Conservation (phyloP, 345 rosid species). For the Luvunga scandens region DNA sequence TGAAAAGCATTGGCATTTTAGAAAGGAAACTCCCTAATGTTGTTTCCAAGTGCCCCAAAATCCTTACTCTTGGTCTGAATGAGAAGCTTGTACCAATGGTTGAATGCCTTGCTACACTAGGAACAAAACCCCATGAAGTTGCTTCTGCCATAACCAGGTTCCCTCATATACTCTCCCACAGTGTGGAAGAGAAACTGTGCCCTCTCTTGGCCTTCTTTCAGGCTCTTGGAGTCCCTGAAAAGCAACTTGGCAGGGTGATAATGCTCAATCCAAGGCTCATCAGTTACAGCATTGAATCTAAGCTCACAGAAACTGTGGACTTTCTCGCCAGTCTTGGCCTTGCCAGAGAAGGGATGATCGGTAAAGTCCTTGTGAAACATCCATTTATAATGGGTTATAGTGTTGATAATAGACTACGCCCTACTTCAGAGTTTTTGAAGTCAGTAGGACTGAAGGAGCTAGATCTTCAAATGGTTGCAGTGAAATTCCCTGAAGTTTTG, state of each 20-base stretch:
- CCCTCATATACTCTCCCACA: conserved; percentile 71
- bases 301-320: conserved; percentile 48
- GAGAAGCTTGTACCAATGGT: conserved; percentile 75
- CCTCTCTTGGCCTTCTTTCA: conserved; percentile 85
- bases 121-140: conserved; percentile 52
- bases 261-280: conserved; percentile 70
- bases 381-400: conserved; percentile 78
- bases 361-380: conserved; percentile 57
- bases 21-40: conserved; percentile 67
- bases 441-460: conserved; percentile 46
- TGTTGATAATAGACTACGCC: conserved; percentile 52
- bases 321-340: conserved; percentile 66
- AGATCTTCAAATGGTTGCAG: conserved; percentile 46
- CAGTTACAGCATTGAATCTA: conserved; percentile 75
- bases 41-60: conserved; percentile 69
- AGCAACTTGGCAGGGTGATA: conserved; percentile 65
- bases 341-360: conserved; percentile 54
- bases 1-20: conserved; percentile 58
- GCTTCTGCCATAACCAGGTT: conserved; percentile 66
- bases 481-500: conserved; percentile 64
- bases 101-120: conserved; percentile 53
- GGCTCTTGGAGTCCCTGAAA: conserved; percentile 67
- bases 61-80: conserved; percentile 53
- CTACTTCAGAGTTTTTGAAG: conserved; percentile 59
- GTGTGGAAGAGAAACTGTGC: conserved; percentile 79